These are phyloP conservation scores for Cryptosporidium tyzzeri DNA, from an alignment of 169 alveolate species.

Conservation along the genomic window DNA sequence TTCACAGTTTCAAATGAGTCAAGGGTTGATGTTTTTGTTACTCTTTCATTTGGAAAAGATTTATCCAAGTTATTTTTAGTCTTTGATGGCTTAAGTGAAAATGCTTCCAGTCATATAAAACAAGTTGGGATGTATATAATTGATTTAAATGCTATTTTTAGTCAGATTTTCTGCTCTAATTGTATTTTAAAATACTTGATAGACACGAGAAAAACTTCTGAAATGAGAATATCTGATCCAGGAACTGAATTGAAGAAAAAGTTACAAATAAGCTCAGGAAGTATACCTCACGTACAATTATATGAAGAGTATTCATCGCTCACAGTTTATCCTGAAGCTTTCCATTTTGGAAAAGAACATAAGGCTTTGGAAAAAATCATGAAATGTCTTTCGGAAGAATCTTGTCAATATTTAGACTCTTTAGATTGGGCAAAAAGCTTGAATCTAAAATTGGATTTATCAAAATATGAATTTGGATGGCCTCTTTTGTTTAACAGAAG, in stretches of 20 bases:
- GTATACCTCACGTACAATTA: conserved; percentile 62
- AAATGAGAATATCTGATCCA: conserved; percentile 24
- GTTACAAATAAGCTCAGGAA: conserved; percentile 46
- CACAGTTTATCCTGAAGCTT: conserved; percentile 58
- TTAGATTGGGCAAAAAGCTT: not conserved
- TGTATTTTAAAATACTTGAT: conserved; percentile 7
- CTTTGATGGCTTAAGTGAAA: not conserved
- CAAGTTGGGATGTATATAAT: not conserved
- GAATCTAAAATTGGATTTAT: not conserved
- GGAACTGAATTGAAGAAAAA: conserved; percentile 17
- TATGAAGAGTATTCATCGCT: conserved; percentile 22
- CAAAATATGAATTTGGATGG: conserved; percentile 34
- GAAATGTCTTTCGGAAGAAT: conserved; percentile 7
- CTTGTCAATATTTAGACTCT: not conserved
- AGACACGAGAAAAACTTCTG: not conserved
- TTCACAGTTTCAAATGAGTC: not conserved
- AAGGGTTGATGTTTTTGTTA: not conserved
- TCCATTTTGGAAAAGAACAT: not conserved
- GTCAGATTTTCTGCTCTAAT: conserved; percentile 32
- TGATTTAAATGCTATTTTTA: conserved; percentile 31
- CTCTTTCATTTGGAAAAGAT: conserved; percentile 16
- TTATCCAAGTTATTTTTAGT: conserved; percentile 15
- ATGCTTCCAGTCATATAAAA: not conserved
- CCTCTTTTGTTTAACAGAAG: conserved; percentile 16
- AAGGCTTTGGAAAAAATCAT: not conserved